A percentile compares a stretch with the other conserved stretches of the same genome.
These are phyloP conservation scores for Pichia rugopelliculosa DNA, from an alignment of 805 yeast genomes.

Conservation along the genomic window DNA sequence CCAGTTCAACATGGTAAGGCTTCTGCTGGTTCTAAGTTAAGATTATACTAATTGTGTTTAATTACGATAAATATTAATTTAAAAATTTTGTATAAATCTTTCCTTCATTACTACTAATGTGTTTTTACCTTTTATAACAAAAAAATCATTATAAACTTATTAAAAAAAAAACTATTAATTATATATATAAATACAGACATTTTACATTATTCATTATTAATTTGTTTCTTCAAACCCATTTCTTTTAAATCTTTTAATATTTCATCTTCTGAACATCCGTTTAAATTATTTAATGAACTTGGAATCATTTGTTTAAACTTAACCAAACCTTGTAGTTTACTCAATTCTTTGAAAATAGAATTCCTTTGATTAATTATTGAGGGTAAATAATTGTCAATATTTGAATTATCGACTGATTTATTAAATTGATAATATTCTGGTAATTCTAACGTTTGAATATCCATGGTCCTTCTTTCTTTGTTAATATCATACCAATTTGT, in stretches of 20 bases:
- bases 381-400: constrained; percentile 24
- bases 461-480: constrained; percentile 79
- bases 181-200: too few relatives aligned
- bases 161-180: background rate
- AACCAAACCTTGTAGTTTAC: constrained; percentile 59
- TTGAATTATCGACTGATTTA: constrained; percentile 19
- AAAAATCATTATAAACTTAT: background rate
- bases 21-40: constrained; percentile 32
- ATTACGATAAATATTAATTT: background rate
- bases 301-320: constrained; percentile 57
- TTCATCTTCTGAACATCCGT: constrained; percentile 63
- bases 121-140: background rate
- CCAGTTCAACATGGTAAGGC: constrained; percentile 96
- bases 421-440: constrained; percentile 35
- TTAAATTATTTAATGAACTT: constrained; percentile 62
- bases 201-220: background rate
- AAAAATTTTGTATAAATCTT: constrained; percentile 8
- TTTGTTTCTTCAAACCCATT: constrained; percentile 36
- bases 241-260: constrained; percentile 62
- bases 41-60: constrained; percentile 26
- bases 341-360: constrained; percentile 59
- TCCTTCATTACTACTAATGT: constrained; percentile 3
- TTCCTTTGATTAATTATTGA: constrained; percentile 60
- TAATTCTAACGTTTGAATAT: constrained; percentile 49
- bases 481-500: constrained; percentile 88